A percentile compares a stretch with the other conserved stretches of the same genome.
These are phyloP conservation scores for Yamadazyma sp. DNA, from an alignment of 805 yeast species.

Conservation along the genomic window DNA sequence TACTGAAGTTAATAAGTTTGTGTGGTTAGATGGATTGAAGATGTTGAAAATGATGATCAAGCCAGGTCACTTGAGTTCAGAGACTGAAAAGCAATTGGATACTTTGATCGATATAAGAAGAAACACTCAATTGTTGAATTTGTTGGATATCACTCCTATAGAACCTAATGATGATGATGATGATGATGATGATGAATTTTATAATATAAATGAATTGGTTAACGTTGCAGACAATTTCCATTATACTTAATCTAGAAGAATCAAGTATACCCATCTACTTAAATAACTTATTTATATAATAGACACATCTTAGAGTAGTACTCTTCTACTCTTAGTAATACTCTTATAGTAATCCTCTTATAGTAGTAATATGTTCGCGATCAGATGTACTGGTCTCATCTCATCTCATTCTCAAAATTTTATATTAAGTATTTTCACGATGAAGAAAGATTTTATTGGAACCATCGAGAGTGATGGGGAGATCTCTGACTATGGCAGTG, in stretches of 20 bases:
- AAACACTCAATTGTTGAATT: conserved; percentile 37
- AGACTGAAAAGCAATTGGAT: conserved; percentile 35
- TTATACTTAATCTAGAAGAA: conserved; percentile 5
- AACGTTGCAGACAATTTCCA: conserved; percentile 12
- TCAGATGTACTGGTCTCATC: background rate
- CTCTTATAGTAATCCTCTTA: too few species aligned
- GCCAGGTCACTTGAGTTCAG: conserved; percentile 31
- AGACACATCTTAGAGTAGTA: too few species aligned
- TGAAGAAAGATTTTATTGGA: conserved; percentile 34
- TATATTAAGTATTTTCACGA: background rate
- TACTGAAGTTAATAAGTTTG: conserved; percentile 60
- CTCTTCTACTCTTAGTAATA: too few species aligned
- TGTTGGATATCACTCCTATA: conserved; percentile 22
- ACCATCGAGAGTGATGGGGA: conserved; percentile 68
- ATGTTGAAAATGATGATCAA: conserved; percentile 36
- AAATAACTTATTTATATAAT: too few species aligned
- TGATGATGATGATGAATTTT: conserved; percentile 24
- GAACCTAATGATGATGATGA: conserved; percentile 16
- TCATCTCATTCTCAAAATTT: conserved; percentile 1
- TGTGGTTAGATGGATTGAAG: conserved; percentile 79
- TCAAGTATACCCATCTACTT: too few species aligned
- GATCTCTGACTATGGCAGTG: conserved; percentile 24
- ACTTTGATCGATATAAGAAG: conserved; percentile 34
- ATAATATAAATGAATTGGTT: conserved; percentile 17
- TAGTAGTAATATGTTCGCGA: too few species aligned